phyloP scores from a whole-genome alignment of 352 stramenopile species.

The Blastocystis sp. region DNA sequence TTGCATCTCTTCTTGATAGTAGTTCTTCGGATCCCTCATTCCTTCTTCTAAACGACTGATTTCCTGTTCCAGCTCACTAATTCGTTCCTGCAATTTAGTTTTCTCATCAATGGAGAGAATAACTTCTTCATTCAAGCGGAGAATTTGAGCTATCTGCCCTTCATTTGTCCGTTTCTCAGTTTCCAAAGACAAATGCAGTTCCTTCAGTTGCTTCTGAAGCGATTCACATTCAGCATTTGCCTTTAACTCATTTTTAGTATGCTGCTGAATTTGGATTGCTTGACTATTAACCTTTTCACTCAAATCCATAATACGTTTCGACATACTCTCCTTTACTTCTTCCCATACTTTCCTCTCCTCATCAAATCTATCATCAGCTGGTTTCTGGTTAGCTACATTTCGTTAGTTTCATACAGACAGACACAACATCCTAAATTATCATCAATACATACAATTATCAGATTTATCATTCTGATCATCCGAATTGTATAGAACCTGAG shows the following conservation, averaged over 20 bases:
- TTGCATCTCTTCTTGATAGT: slow-evolving; percentile 9
- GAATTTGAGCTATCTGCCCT: slow-evolving; percentile 30
- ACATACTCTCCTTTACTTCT: slow-evolving; percentile 58
- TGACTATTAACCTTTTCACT: slow-evolving; percentile 12
- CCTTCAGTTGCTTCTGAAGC: background rate
- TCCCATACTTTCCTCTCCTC: slow-evolving; percentile 44
- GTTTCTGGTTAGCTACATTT: background rate
- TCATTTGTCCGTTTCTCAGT: slow-evolving; percentile 3
- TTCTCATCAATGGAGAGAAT: slow-evolving; percentile 51
- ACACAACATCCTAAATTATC: background rate
- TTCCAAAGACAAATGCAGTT: background rate
- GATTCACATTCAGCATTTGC: background rate
- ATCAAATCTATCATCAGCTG: background rate
- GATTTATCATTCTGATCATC: background rate
- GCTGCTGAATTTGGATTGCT: background rate
- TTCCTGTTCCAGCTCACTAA: background rate
- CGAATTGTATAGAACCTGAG: background rate
- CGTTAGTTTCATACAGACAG: background rate
- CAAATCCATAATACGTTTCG: slow-evolving; percentile 27
- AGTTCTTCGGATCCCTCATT: slow-evolving; percentile 48
- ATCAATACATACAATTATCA: background rate
- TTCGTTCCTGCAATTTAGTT: background rate
- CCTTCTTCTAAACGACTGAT: background rate
- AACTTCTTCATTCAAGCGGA: slow-evolving; percentile 44
- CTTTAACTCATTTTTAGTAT: background rate